Base-by-base conservation (phyloP, 2,329 filamentous ascomycete genomes). In the Penicillium sp. region DNA sequence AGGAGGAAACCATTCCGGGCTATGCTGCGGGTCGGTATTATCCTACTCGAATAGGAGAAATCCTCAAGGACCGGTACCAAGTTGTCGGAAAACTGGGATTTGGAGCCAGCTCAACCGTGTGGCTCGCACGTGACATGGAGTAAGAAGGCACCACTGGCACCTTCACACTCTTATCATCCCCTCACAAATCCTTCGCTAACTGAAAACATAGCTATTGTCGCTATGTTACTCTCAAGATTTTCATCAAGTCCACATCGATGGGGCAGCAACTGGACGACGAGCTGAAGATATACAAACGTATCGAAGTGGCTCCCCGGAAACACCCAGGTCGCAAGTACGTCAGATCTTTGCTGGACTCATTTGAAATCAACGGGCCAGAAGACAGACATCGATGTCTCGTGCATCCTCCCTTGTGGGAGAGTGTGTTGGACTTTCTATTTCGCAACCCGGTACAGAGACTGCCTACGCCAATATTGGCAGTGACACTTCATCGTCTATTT, bases 341-440 rank as follows among this genome's bases (percentile, higher is more conserved):
- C 6, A 61, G 70, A 35, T 53, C 54, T 0, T 49, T 71, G 24
- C 61, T 68, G 13, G 66, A 72, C 43, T 48, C 61, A 1, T 74
- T 74, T 47, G 35, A 66, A n/a, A 46, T 72, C 27, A 37, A 58
- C 7, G 64, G 64, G 2, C 60, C 62, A 7, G 28, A 61, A 20
- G 63, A 67, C 8, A 56, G 55, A 32, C 67, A 72, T 55, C 55
- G 47, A 41, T 73, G 68, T 35, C 64, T 73, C 7, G 64, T 72
- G 6, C 69, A 71, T 61, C 65, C 63, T 6, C 74, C 72, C 10
- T 63, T 78, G 20, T 74, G 69, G 63, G 72, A 76, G 43, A 78
- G 68, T 60, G 57, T 73, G 0, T 47, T 63, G 38, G 55, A 61
- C 1, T 73, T 76, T 41, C 53, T 77, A 23, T 23, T 23, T 1